Percentiles rank a stretch among this genome's conserved stretches.
phyloP scores from a whole-genome alignment of 2,329 filamentous ascomycete genomes.

The Lecanicillium sp. region DNA sequence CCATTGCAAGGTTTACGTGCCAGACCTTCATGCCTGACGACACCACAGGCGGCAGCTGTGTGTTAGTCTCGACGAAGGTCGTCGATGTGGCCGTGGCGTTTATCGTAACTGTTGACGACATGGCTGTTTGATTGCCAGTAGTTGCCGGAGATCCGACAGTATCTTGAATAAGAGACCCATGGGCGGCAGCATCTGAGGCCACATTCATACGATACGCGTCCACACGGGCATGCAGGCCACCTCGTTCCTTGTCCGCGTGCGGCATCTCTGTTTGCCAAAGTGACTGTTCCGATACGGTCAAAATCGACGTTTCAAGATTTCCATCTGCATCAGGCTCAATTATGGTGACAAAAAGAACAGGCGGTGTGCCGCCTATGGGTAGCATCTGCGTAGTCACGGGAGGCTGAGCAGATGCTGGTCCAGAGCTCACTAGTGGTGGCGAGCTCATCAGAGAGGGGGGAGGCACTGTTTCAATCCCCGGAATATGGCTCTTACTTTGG shows the following conservation, averaged over 20 bases:
- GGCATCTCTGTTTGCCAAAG: constrained; percentile 13
- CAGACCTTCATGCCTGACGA: neutral
- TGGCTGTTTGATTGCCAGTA: neutral
- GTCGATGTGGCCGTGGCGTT: neutral
- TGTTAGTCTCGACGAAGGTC: neutral
- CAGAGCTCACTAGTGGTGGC: neutral
- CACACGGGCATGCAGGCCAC: neutral
- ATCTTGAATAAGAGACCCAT: neutral
- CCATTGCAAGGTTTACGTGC: neutral
- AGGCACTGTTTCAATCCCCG: constrained; percentile 6
- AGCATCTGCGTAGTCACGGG: constrained; percentile 3
- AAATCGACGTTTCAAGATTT: constrained; percentile 18
- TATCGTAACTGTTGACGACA: neutral
- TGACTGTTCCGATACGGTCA: constrained; percentile 16
- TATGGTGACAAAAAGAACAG: constrained; percentile 20
- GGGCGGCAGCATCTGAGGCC: neutral
- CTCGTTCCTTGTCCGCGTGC: neutral
- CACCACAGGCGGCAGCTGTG: neutral
- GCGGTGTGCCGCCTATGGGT: constrained; percentile 5
- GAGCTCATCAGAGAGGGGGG: neutral
- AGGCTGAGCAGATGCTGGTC: neutral
- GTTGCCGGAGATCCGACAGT: neutral
- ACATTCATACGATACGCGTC: constrained; percentile 6
- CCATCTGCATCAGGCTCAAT: constrained; percentile 19
- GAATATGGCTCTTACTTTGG: constrained; percentile 2